These are phyloP conservation scores for Cokeromyces recurvatus DNA, from an alignment of 371 early-diverging fungal species.

Conservation along the genomic window DNA sequence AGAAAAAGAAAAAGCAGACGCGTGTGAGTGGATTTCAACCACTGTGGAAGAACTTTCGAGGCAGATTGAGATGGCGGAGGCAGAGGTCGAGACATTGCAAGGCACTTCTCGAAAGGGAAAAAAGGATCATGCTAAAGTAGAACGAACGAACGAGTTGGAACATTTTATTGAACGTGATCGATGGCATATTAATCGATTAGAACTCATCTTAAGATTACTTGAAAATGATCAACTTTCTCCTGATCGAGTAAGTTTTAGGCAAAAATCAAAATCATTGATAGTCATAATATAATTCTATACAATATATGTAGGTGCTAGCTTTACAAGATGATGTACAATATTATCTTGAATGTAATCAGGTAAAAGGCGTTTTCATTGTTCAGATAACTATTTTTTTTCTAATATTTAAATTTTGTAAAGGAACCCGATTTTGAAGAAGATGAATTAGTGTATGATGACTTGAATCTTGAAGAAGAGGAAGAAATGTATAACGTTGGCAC, in stretches of 20 bases:
- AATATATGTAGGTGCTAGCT: constrained; percentile 9
- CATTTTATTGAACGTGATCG: constrained; percentile 83
- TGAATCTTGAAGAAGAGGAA: constrained; percentile 89
- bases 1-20: constrained; percentile 85
- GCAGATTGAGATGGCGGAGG: constrained; percentile 89
- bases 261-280: background rate
- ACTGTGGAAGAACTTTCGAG: constrained; percentile 78
- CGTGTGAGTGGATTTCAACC: constrained; percentile 80
- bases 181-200: constrained; percentile 84
- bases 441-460: constrained; percentile 90
- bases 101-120: constrained; percentile 72
- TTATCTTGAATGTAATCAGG: constrained; percentile 84
- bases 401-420: constrained; percentile 1
- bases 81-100: constrained; percentile 81
- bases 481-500: constrained; percentile 64
- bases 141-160: constrained; percentile 67
- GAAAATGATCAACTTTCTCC: constrained; percentile 86
- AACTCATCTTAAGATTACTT: constrained; percentile 84
- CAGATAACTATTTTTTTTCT: background rate
- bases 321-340: constrained; percentile 77
- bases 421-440: constrained; percentile 91
- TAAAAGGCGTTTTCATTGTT: background rate
- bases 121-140: constrained; percentile 74
- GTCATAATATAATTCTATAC: no score
- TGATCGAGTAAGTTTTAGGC: constrained; percentile 47